Evolutionary conservation across 2,329 filamentous ascomycete species (phyloP), one percentile per base, ranked within the genome.

Genomic region (Thelonectria discophora): DNA sequence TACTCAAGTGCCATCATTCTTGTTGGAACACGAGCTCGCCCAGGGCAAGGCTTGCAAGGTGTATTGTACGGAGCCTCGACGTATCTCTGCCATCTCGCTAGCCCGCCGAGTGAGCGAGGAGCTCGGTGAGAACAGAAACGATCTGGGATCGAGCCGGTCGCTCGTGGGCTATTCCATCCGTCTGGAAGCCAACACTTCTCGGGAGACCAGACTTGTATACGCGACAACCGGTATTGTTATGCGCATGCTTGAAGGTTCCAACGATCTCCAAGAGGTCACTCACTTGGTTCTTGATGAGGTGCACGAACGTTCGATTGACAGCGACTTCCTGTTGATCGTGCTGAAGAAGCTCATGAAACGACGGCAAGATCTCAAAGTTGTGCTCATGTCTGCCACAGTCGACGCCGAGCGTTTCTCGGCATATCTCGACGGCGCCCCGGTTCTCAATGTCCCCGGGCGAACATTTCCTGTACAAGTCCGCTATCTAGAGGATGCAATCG

Each of bases 211-310:
- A 53, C 85, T 99, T 24, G 88, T 98, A 6, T 99, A 93, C 77
- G 95, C 95, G 55, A 97, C 90, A 2, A 90, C 88, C 6, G 88
- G 95, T 80, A 97, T 99, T 60, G 93, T 99, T n/a, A 92, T 99
- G 83, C 89, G 95, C 27, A 98, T 99, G 94, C 83, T 99, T 13
- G 95, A 99, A 76, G 90, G 90, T 9, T 91, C 92, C 0, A 91
- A 93, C 65, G 91, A 96, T 58, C 85, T 99, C 45, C 86, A 88
- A 59, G 94, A 97, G 65, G 89, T 99, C 54, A 97, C 94, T 0
- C 95, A 98, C 78, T 80, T 99, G 62, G 88, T 99, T 47, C 88
- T 99, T n/a, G 95, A 99, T 73, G 95, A 99, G 77, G 94, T 98
- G 2, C 95, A 99, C 73, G 95, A 99, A 76, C 88, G 94, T 64